Base-by-base conservation (phyloP, 1,284 basidiomycete genomes). In the Microbotryum silenes-acaulis region DNA sequence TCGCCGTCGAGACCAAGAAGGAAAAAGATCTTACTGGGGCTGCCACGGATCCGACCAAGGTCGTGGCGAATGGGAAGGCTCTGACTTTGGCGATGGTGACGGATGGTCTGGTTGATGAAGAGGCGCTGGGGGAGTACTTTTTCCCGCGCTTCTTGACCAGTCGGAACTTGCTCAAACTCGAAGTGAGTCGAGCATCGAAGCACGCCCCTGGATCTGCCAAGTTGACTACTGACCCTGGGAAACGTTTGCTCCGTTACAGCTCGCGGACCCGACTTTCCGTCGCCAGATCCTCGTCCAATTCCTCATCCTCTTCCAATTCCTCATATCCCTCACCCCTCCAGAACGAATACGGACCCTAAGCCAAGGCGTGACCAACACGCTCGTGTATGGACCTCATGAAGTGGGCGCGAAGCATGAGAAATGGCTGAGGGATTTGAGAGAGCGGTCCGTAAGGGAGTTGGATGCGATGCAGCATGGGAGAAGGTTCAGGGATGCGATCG, bases 141-240 rank as follows among this genome's bases (percentile, higher is more conserved):
- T 93, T 92, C 72, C 89, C 91, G 16, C 92, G 91, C 73, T 92
- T 89, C 75, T 78, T 94, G 50, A 92, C 90, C 0, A 89, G 85
- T 62, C 85, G 88, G 0, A 88, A 90, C 51, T 77, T 94, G 23
- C 79, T 93, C 31, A 89, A 89, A 56, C 83, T 92, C 56, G 89
- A 94, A 81, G 89, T 89, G 59, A 61, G 78, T 69, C 57, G 27
- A 33, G 37, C 25, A 47, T 58, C 60, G 29, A 49, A 45, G 50
- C 18, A 31, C 33, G 16, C 29, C 5, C 29, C 56, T 18, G 16
- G 37, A 21, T 18, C 6, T 8, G 7, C 5, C 58, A 25, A 48
- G 37, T 23, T 62, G 25, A 59, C 2, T 29, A 21, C 18, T 44
- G 20, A 47, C 9, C 37, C 6, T 27, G 27, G 27, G 27, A 5